Base-by-base conservation (phyloP, 345 rosid species). In the Eucalyptus grandis region DNA sequence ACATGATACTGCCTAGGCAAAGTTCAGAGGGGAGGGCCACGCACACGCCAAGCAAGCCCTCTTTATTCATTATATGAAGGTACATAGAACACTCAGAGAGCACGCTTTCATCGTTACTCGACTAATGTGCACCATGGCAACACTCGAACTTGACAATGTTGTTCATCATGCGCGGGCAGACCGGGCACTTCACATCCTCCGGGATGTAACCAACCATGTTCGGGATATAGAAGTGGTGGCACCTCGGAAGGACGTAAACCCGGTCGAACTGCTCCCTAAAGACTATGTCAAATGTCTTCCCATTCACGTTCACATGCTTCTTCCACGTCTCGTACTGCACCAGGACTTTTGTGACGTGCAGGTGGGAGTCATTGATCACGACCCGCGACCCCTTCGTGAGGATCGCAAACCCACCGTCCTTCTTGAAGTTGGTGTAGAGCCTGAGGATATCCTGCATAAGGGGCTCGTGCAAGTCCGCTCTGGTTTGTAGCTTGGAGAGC, bases 401-500 rank as follows among this genome's bases (percentile, higher is more conserved):
- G 31, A 89, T 3, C 1, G 82, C 82, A 24, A 89, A 85, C 43
- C 87, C 90, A 3, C 87, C 83, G 5, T 85, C 87, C 54, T 56
- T 85, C 90, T 89, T 89, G 87, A 89, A 89, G 90, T 31, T 54
- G 87, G 87, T 83, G 49, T 85, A 89, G 69, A 89, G 87, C 90
- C 31, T 83, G 44, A 89, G 56, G 87, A 88, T 43, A 8, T 88
- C 89, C 4, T 81, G 72, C 87, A 88, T 30, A 7, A 88, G 34
- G 16, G 89, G 27, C 10, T 88, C 72, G 31, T 60, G 67, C 67
- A 60, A 27, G n/a, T 60, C 67, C 31, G 31, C 67, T 60, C 67
- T 27, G 67, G 31, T 60, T 60, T 60, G 67, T 60, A 60, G 31
- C 67, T 60, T 60, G 31, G 67, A 88, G 21, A 88, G 65, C 86